Conservation (phyloP, 495 filamentous ascomycete genomes). For the Cercophora scortea region DNA sequence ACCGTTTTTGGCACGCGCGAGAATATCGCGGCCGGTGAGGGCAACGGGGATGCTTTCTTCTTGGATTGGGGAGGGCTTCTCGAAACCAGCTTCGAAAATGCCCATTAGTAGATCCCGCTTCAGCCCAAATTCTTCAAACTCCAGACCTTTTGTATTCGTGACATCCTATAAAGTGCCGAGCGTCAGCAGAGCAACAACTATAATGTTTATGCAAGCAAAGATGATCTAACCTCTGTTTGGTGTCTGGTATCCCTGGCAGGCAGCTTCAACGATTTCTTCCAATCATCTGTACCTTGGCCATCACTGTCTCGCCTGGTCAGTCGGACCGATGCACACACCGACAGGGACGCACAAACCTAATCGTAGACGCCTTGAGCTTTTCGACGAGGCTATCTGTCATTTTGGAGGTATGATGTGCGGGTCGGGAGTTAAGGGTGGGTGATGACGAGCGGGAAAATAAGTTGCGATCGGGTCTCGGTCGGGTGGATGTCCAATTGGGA, state of each 20-base stretch:
- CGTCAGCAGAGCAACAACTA: slow-evolving; percentile 2
- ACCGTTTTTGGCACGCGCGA: slow-evolving; percentile 95
- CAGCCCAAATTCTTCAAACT: slow-evolving; percentile 94
- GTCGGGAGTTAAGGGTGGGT: background rate
- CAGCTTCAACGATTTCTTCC: slow-evolving; percentile 71
- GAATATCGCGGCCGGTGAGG: slow-evolving; percentile 87
- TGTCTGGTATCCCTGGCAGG: slow-evolving; percentile 78
- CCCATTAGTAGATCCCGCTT: slow-evolving; percentile 96
- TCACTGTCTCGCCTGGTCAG: slow-evolving; percentile 28
- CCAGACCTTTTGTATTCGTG: slow-evolving; percentile 90
- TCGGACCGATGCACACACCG: background rate
- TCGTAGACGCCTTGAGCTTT: slow-evolving; percentile 61
- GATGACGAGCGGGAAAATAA: background rate
- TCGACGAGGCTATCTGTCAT: slow-evolving; percentile 53
- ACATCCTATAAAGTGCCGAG: slow-evolving; percentile 60
- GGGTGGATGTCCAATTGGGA: too few relatives aligned
- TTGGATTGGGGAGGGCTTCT: slow-evolving; percentile 98
- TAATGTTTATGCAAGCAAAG: background rate
- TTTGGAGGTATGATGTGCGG: slow-evolving; percentile 3
- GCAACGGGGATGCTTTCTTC: slow-evolving; percentile 98
- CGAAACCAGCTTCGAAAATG: slow-evolving; percentile 97
- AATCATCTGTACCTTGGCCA: slow-evolving; percentile 52
- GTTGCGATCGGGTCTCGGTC: too few relatives aligned
- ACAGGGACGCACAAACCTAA: slow-evolving; percentile 47
- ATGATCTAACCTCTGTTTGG: slow-evolving; percentile 75